Evolutionary conservation across 441 rosid species (phyloP).

Genomic region (Mallotus repandus): DNA sequence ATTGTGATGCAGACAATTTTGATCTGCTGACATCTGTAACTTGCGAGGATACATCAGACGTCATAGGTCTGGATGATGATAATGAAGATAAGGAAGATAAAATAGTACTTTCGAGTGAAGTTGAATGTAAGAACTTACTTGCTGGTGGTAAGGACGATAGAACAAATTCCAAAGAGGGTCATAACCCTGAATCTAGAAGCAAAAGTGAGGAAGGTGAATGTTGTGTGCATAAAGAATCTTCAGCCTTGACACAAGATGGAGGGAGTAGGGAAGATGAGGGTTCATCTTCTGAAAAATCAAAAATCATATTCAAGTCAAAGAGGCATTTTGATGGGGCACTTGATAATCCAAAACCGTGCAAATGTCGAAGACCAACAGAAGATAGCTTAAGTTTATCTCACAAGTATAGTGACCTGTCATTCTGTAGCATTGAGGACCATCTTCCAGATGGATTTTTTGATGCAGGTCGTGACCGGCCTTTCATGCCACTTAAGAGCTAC

Average conservation of each 20-base stretch:
- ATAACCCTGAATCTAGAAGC: conserved; percentile 28
- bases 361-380: conserved; percentile 52
- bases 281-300: conserved; percentile 42
- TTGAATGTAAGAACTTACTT: conserved; percentile 37
- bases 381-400: conserved; percentile 45
- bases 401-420: conserved; percentile 68
- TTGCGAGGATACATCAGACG: conserved; percentile 37
- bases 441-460: conserved; percentile 97
- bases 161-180: conserved; percentile 32
- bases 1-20: conserved; percentile 28
- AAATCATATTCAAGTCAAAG: conserved; percentile 49
- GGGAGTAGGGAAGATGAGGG: conserved; percentile 41
- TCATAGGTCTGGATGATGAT: conserved; percentile 39
- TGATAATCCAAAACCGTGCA: conserved; percentile 91
- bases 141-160: conserved; percentile 43
- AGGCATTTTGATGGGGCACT: conserved; percentile 70
- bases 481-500: conserved; percentile 61
- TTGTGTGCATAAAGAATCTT: conserved; percentile 41
- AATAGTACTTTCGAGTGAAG: conserved; percentile 33
- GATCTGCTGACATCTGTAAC: conserved; percentile 31
- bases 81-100: conserved; percentile 27
- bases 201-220: conserved; percentile 35
- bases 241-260: conserved; percentile 33
- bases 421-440: conserved; percentile 70
- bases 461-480: conserved; percentile 95